Conservation (phyloP, 306 rosid species). For the Prosopis cineraria region DNA sequence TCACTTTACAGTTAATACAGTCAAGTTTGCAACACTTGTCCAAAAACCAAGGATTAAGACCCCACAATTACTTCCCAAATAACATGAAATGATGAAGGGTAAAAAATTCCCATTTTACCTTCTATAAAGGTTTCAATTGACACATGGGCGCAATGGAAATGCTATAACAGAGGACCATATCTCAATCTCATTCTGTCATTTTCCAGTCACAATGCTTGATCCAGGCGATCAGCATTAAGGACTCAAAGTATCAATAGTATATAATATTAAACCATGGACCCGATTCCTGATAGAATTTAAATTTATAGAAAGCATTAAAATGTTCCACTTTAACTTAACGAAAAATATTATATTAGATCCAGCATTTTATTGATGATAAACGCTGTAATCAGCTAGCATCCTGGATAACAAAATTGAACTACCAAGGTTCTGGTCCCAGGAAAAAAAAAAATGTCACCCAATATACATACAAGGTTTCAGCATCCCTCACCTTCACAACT, state of each 20-base stretch:
- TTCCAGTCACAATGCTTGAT: neutral
- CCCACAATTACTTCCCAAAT: neutral
- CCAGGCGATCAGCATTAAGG: neutral
- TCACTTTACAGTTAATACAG: neutral
- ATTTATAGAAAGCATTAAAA: constrained; percentile 9
- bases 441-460: neutral
- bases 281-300: neutral
- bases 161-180: neutral
- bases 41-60: constrained; percentile 12
- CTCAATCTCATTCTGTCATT: neutral
- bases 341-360: constrained; percentile 16
- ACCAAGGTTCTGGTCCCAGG: neutral
- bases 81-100: neutral
- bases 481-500: constrained; percentile 70
- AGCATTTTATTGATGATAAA: constrained; percentile 17
- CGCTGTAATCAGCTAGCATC: neutral
- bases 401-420: constrained; percentile 15
- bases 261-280: constrained; percentile 19
- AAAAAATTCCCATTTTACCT: neutral
- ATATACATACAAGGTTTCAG: neutral
- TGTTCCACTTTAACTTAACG: constrained; percentile 11
- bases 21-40: constrained; percentile 11
- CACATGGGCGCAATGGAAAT: neutral
- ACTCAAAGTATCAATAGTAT: neutral
- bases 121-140: neutral